Conservation (phyloP, 345 rosid species). For the Rhodamnia rubescens region DNA sequence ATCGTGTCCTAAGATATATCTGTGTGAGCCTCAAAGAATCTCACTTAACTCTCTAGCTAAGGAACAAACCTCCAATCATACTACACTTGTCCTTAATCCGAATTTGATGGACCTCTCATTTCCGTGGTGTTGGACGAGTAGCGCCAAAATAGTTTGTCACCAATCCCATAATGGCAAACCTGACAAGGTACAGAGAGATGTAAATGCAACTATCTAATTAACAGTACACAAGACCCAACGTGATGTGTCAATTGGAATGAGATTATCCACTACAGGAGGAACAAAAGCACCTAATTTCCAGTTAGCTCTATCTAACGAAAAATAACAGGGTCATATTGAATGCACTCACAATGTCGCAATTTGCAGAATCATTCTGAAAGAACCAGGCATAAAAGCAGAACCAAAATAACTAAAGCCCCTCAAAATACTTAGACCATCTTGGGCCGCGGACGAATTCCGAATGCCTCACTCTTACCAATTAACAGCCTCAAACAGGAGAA, state of each 20-base stretch:
- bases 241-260: neutral
- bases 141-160: slow-evolving; percentile 89
- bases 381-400: neutral
- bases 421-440: neutral
- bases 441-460: neutral
- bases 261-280: neutral
- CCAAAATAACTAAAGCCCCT: neutral
- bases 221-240: neutral
- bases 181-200: slow-evolving; percentile 10
- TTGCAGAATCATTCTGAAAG: neutral
- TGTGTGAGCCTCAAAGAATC: neutral
- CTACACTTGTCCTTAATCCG: neutral
- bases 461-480: neutral
- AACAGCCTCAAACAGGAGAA: neutral
- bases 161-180: slow-evolving; percentile 98
- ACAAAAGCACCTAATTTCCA: neutral
- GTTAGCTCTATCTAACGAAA: neutral
- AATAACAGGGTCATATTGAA: neutral
- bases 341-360: neutral
- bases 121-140: slow-evolving; percentile 51
- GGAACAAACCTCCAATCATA: neutral
- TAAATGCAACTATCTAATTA: neutral
- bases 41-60: neutral
- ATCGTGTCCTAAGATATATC: neutral
- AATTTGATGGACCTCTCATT: slow-evolving; percentile 9